A percentile compares a stretch with the other conserved stretches of the same genome.
phyloP scores from a whole-genome alignment of 768 basidiomycete species.

The Boletus reticulatus region DNA sequence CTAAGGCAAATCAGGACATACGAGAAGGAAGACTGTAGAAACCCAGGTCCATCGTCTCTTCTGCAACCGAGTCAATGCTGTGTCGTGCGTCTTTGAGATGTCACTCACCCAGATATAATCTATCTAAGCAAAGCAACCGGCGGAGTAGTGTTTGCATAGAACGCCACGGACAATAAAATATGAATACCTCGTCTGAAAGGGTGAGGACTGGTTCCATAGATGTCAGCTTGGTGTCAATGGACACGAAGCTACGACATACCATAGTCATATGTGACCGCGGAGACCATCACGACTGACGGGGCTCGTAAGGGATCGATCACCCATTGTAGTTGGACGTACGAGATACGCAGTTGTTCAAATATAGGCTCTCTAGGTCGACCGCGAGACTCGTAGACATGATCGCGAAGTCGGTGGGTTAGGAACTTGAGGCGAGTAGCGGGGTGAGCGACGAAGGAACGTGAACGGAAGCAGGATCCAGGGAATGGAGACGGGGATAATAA shows the following conservation, averaged over 20 bases:
- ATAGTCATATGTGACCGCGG: constrained; percentile 1
- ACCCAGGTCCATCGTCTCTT: constrained; percentile 6
- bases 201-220: constrained; percentile 3
- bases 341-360: constrained; percentile 5
- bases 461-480: background rate
- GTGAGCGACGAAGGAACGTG: background rate
- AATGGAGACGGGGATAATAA: background rate
- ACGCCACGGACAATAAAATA: background rate
- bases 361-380: background rate
- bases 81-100: background rate
- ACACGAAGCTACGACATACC: background rate
- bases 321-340: background rate
- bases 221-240: background rate
- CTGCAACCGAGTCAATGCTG: background rate
- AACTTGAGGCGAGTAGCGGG: background rate
- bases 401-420: background rate
- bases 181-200: constrained; percentile 4
- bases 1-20: background rate
- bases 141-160: background rate
- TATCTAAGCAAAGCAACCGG: background rate
- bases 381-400: constrained; percentile 3
- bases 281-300: background rate
- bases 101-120: constrained; percentile 6
- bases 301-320: background rate
- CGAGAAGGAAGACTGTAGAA: constrained; percentile 2